Evolutionary conservation across 805 yeast genomes (phyloP).

Genomic region (Saccharomycopsis sp.): DNA sequence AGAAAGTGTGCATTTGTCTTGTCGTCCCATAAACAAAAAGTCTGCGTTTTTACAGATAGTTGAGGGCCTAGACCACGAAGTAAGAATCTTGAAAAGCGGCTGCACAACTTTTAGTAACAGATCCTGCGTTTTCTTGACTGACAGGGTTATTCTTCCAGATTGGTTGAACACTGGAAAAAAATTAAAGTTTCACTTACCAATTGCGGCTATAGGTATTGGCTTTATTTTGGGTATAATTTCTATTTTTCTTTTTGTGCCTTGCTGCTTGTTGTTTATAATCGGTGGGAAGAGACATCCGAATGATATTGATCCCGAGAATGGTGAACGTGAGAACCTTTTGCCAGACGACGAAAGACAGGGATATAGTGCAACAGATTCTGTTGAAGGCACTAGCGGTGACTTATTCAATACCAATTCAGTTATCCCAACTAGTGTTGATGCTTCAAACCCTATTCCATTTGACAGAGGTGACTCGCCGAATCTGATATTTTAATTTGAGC

Average conservation of each 20-base stretch:
- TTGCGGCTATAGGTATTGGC: slow-evolving; percentile 63
- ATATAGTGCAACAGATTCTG: slow-evolving; percentile 18
- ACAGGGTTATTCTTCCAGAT: slow-evolving; percentile 54
- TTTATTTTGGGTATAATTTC: slow-evolving; percentile 51
- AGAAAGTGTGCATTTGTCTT: slow-evolving; percentile 38
- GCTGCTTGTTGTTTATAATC: slow-evolving; percentile 32
- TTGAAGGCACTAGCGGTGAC: slow-evolving; percentile 15
- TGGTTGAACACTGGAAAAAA: slow-evolving; percentile 52
- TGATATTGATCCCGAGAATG: not conserved
- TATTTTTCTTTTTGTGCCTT: slow-evolving; percentile 29
- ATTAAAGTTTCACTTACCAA: slow-evolving; percentile 56
- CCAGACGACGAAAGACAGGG: slow-evolving; percentile 13
- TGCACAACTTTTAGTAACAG: slow-evolving; percentile 37
- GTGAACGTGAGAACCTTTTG: not conserved
- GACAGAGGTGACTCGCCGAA: not conserved
- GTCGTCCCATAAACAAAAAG: slow-evolving; percentile 34
- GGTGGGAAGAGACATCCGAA: slow-evolving; percentile 22
- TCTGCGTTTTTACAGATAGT: slow-evolving; percentile 34
- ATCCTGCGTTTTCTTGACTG: slow-evolving; percentile 57
- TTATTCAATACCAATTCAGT: not conserved
- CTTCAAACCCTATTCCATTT: not conserved
- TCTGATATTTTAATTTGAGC: not conserved
- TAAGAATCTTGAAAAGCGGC: slow-evolving; percentile 54
- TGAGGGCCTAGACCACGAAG: slow-evolving; percentile 50
- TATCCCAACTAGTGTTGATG: not conserved